Evolutionary conservation across 2,329 filamentous ascomycete genomes (phyloP).

Genomic region (Catunica adiposa): DNA sequence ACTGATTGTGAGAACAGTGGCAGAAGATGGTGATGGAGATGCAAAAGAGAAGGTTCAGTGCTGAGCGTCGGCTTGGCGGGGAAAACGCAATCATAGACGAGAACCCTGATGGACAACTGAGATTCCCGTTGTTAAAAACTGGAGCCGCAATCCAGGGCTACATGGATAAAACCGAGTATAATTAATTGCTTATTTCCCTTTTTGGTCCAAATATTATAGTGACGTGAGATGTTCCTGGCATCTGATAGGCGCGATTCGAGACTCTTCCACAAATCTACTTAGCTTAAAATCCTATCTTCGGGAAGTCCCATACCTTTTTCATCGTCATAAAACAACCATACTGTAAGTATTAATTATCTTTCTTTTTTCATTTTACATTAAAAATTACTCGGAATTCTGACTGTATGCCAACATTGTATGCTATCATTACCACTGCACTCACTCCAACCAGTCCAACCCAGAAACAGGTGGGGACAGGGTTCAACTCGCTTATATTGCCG

Average conservation of each 20-base stretch:
- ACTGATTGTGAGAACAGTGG: background rate
- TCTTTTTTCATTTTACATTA: background rate
- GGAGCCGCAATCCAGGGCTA: background rate
- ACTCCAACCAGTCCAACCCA: background rate
- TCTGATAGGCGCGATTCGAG: too few species aligned
- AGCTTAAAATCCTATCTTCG: background rate
- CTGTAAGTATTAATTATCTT: too few species aligned
- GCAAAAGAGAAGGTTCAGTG: background rate
- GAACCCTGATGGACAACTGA: slow-evolving; percentile 10
- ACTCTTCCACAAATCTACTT: background rate
- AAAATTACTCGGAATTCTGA: background rate
- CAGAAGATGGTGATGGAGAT: background rate
- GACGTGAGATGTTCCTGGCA: background rate
- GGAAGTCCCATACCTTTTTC: background rate
- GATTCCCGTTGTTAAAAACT: background rate
- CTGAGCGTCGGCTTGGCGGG: background rate
- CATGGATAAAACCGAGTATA: background rate
- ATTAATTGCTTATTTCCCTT: background rate
- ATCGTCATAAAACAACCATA: background rate
- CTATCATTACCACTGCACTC: background rate
- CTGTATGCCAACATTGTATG: too few species aligned
- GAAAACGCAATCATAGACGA: slow-evolving; percentile 6
- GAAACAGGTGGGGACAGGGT: background rate
- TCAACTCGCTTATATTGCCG: background rate
- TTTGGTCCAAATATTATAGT: background rate